A percentile compares a stretch with the other conserved stretches of the same genome.
These are phyloP conservation scores for Juglanconis sp. DNA, from an alignment of 2,329 filamentous ascomycete genomes.

Conservation along the genomic window DNA sequence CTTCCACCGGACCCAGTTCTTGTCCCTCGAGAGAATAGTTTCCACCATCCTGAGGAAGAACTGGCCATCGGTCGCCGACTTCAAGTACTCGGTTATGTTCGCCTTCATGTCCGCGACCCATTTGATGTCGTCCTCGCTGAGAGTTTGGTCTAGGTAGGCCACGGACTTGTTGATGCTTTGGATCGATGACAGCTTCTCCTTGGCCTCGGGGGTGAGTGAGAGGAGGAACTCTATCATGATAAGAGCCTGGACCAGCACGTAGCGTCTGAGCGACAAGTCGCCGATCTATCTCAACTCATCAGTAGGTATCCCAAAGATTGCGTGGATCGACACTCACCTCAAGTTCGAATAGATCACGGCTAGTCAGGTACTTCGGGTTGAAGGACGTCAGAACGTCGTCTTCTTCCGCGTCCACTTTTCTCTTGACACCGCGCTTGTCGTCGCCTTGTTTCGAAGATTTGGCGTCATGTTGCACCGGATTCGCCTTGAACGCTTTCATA, in stretches of 20 bases:
- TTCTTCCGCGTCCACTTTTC: conserved; percentile 62
- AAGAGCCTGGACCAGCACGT: conserved; percentile 90
- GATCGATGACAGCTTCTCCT: conserved; percentile 70
- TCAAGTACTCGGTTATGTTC: conserved; percentile 78
- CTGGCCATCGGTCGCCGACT: conserved; percentile 75
- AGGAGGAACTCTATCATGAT: conserved; percentile 94
- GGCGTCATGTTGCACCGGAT: conserved; percentile 46
- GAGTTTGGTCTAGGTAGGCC: conserved; percentile 69
- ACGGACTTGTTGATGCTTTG: conserved; percentile 76
- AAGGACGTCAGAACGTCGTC: conserved; percentile 70
- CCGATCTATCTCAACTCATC: conserved; percentile 60
- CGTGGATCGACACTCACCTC: conserved; percentile 57
- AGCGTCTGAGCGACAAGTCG: conserved; percentile 88
- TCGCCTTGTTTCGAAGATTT: conserved; percentile 52
- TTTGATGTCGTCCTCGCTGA: conserved; percentile 82
- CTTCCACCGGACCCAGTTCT: conserved; percentile 99
- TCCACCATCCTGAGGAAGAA: conserved; percentile 97
- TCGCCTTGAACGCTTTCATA: conserved; percentile 51
- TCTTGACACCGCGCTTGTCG: conserved; percentile 67
- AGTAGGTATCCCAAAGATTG: conserved; percentile 9
- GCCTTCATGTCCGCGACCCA: conserved; percentile 81
- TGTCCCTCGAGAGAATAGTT: conserved; percentile 90
- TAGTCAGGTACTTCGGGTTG: conserved; percentile 99
- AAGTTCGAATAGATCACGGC: conserved; percentile 89
- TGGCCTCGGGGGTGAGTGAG: conserved; percentile 79